Conservation (phyloP, 129 eudicot genomes). For the Lactuca saligna region DNA sequence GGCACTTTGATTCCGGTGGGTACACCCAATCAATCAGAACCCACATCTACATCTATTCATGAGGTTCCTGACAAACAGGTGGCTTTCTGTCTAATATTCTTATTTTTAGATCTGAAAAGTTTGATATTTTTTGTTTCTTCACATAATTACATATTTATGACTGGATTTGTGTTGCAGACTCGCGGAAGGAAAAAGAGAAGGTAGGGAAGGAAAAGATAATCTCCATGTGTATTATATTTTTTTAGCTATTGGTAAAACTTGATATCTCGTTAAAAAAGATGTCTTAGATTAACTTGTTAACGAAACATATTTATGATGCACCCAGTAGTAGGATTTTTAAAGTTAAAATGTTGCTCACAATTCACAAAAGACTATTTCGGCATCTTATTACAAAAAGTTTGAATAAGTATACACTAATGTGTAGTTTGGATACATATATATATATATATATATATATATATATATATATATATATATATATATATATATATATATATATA, state of each 20-base stretch:
- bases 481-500: no score
- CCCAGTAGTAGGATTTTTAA: not conserved
- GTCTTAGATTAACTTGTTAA: not conserved
- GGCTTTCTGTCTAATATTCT: not conserved
- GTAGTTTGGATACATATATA: no score
- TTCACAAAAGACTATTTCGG: not conserved
- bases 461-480: no score
- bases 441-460: no score
- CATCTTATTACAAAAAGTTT: not conserved
- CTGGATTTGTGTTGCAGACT: slow-evolving; percentile 32
- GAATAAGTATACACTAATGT: no score
- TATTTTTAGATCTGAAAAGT: not conserved
- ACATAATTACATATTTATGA: slow-evolving; percentile 13
- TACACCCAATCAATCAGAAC: slow-evolving; percentile 16
- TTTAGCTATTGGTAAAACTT: not conserved
- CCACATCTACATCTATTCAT: slow-evolving; percentile 13
- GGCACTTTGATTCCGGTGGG: slow-evolving; percentile 22
- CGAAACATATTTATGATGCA: not conserved
- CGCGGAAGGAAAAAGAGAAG: slow-evolving; percentile 36
- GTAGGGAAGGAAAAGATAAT: slow-evolving; percentile 6
- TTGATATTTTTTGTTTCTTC: not conserved
- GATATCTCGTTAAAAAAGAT: not conserved
- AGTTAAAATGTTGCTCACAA: not conserved
- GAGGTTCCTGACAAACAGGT: slow-evolving; percentile 31
- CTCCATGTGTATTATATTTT: not conserved